Evolutionary conservation across 1,284 basidiomycete species (phyloP), one percentile per base, ranked within the genome.

Genomic region (Naganishia liquefaciens): DNA sequence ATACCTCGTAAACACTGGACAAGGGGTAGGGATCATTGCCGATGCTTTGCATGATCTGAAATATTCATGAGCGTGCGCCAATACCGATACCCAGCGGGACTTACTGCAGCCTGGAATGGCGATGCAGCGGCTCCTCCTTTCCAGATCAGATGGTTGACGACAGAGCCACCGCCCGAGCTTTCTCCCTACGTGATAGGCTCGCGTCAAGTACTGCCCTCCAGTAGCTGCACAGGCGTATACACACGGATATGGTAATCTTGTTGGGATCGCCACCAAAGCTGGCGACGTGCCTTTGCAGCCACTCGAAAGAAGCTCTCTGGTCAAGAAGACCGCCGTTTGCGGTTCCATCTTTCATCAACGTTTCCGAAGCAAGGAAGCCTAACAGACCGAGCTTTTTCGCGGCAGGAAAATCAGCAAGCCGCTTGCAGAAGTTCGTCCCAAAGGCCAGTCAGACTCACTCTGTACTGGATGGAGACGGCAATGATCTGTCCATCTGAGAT

Each of bases 271-370:
- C 76, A 40, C 77, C 76, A 53, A 77, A 78, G 5, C 68, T 66
- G 0, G 65, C 63, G 40, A 77, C 75, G 68, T 75, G 72, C 55
- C 70, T 68, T 47, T 74, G 71, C 37, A 76, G 63, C 76, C 76
- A 77, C 63, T 74, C 62, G 46, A 78, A 68, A 0, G 73, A 72
- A 42, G 74, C 69, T 21, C 75, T 69, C 60, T 77, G 70, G 58
- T 73, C 72, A 25, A 63, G 83, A 68, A 84, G 73, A 4, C 84
- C 84, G 4, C 61, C 58, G 54, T 69, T 70, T 7, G 61, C 69
- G 46, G 60, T 62, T 21, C 68, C 68, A 25, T 68, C 60, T 19
- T 49, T 58, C 54, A 63, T 58, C 15, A 65, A 43, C 6, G 62
- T 33, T 19, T 64, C 50, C 1, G 66, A 68, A 21, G 66, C 63